Evolutionary conservation across 108 stramenopile genomes (phyloP).

Genomic region (Fragilaria crotonensis): DNA sequence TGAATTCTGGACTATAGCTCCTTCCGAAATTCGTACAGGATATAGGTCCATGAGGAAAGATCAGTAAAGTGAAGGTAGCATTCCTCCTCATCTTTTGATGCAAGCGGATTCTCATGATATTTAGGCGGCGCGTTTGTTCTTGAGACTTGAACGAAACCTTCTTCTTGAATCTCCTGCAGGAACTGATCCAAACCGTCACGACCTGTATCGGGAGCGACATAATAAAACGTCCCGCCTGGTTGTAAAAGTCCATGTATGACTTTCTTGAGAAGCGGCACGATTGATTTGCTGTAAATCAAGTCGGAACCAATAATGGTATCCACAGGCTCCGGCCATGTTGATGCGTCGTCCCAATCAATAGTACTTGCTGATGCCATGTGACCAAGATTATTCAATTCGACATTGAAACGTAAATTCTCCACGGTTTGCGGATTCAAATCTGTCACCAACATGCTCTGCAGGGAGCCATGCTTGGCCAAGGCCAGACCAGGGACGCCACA

Average conservation of each 20-base stretch:
- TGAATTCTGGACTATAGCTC: too few relatives aligned
- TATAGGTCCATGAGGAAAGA: slow-evolving; percentile 49
- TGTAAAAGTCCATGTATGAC: slow-evolving; percentile 51
- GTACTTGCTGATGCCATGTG: slow-evolving; percentile 9
- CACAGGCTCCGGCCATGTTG: slow-evolving; percentile 71
- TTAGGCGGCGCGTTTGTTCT: slow-evolving; percentile 37
- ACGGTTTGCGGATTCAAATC: slow-evolving; percentile 74
- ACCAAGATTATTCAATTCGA: slow-evolving; percentile 41
- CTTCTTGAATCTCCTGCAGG: slow-evolving; percentile 43
- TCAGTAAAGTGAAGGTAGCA: slow-evolving; percentile 82
- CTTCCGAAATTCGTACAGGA: slow-evolving; percentile 60
- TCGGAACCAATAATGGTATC: slow-evolving; percentile 81
- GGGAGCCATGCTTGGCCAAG: slow-evolving; percentile 17
- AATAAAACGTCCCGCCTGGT: slow-evolving; percentile 38
- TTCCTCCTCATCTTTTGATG: slow-evolving; percentile 61
- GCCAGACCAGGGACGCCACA: slow-evolving; percentile 69
- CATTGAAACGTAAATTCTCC: slow-evolving; percentile 69
- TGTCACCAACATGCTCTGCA: slow-evolving; percentile 37
- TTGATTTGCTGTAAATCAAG: slow-evolving; percentile 74
- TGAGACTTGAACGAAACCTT: slow-evolving; percentile 11
- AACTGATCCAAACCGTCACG: slow-evolving; percentile 59
- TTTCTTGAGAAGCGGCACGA: slow-evolving; percentile 63
- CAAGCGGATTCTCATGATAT: slow-evolving; percentile 49
- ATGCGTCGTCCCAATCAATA: slow-evolving; percentile 78
- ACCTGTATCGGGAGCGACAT: slow-evolving; percentile 45